phyloP scores from a whole-genome alignment of 305 asterid genomes.

The Petunia hybrid region DNA sequence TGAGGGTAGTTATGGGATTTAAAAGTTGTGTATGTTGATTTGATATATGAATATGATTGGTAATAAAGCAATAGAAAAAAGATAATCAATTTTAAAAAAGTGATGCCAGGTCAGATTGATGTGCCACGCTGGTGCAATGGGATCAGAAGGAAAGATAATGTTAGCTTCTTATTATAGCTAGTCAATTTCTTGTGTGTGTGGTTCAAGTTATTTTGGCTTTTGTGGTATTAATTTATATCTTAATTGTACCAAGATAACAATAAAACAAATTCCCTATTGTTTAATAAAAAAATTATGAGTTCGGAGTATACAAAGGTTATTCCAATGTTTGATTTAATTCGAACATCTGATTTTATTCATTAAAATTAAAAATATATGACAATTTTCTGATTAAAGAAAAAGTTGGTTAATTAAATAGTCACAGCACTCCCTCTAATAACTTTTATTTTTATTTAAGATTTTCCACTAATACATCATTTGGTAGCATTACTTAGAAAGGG shows the following conservation, averaged over 20 bases:
- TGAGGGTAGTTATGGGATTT: not conserved
- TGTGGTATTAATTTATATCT: not conserved
- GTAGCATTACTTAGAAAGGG: too few relatives aligned
- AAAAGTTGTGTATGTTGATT: not conserved
- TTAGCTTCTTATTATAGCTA: slow-evolving; percentile 3
- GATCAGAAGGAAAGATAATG: not conserved
- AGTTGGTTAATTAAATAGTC: too few relatives aligned
- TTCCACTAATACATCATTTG: too few relatives aligned
- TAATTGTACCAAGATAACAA: not conserved
- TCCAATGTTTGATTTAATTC: not conserved
- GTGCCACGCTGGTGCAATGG: not conserved
- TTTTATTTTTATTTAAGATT: too few relatives aligned
- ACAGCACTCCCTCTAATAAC: too few relatives aligned
- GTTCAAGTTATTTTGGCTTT: slow-evolving; percentile 34
- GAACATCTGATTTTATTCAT: not conserved
- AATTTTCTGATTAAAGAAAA: too few relatives aligned
- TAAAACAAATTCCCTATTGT: not conserved
- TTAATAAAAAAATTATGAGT: not conserved
- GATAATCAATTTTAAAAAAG: slow-evolving; percentile 22
- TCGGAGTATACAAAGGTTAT: not conserved
- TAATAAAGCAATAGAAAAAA: not conserved
- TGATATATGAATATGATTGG: slow-evolving; percentile 6
- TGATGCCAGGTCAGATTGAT: slow-evolving; percentile 18
- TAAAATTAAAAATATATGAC: too few relatives aligned
- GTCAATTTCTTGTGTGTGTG: slow-evolving; percentile 19